phyloP scores from a whole-genome alignment of 2,329 filamentous ascomycete genomes.

The Cladophialophora immunda region DNA sequence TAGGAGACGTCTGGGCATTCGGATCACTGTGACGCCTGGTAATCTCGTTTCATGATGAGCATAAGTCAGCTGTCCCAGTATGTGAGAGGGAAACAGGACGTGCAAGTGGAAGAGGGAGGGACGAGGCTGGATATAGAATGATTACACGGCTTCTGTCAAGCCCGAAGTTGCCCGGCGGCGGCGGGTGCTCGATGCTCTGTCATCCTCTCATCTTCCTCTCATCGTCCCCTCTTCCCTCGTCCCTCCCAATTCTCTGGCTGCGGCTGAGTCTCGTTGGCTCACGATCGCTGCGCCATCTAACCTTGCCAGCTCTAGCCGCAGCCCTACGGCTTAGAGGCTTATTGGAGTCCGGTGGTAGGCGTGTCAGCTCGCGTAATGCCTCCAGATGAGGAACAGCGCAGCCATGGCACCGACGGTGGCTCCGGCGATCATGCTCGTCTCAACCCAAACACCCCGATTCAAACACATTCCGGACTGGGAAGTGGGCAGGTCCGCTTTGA shows the following conservation, averaged over 20 bases:
- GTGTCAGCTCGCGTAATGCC: conserved; percentile 34
- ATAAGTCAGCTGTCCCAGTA: no score
- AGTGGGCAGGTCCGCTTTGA: background rate
- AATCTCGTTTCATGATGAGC: no score
- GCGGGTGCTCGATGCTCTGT: background rate
- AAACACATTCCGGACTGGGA: background rate
- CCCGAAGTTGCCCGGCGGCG: background rate
- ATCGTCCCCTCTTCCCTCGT: background rate
- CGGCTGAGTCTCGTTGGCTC: conserved; percentile 1
- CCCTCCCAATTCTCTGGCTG: background rate
- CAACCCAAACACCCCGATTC: background rate
- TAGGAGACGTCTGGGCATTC: no score
- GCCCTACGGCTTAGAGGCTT: conserved; percentile 9
- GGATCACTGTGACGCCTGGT: no score
- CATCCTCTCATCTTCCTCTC: no score
- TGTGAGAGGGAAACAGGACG: background rate
- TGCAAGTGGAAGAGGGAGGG: background rate
- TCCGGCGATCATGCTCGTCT: background rate
- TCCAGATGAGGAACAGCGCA: conserved; percentile 20
- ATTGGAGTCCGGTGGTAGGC: no score
- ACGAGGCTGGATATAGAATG: background rate
- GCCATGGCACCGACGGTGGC: background rate
- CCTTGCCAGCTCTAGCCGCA: background rate
- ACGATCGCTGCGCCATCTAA: background rate
- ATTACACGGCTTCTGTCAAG: background rate